Evolutionary conservation across 768 basidiomycete species (phyloP).

Genomic region (Amanita rubescens): DNA sequence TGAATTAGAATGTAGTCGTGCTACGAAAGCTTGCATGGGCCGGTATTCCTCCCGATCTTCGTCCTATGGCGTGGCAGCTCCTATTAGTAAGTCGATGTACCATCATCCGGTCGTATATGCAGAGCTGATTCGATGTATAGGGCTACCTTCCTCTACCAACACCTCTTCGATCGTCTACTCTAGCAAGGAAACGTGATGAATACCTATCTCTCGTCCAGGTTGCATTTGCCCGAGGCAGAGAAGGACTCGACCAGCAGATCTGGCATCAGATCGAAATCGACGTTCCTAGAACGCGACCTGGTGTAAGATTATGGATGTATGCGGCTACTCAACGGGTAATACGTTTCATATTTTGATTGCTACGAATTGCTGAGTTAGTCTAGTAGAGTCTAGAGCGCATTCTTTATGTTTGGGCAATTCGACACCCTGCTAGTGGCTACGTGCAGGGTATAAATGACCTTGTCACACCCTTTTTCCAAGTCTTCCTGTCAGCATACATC

Average conservation of each 20-base stretch:
- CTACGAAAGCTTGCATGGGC: constrained; percentile 92
- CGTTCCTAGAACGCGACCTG: constrained; percentile 91
- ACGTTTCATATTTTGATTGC: constrained; percentile 5
- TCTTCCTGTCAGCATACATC: constrained; percentile 93
- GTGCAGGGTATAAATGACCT: constrained; percentile 99
- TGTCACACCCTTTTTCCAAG: constrained; percentile 95
- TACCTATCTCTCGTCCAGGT: constrained; percentile 85
- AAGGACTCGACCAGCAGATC: constrained; percentile 89
- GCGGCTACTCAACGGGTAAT: constrained; percentile 81
- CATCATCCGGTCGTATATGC: constrained; percentile 5
- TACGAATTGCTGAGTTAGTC: constrained; percentile 12
- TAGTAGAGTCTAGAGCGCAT: constrained; percentile 86
- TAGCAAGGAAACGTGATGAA: constrained; percentile 88
- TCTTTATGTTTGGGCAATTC: constrained; percentile 97
- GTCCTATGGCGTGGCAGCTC: constrained; percentile 92
- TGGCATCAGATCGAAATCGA: constrained; percentile 99
- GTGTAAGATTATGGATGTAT: constrained; percentile 88
- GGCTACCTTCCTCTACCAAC: constrained; percentile 88
- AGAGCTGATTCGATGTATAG: constrained; percentile 32
- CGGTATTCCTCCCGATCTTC: constrained; percentile 81
- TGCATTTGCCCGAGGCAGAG: constrained; percentile 80
- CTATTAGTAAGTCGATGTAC: constrained; percentile 65
- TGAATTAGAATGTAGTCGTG: constrained; percentile 42
- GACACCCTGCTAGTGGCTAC: constrained; percentile 97
- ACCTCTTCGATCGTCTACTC: constrained; percentile 63